These are phyloP conservation scores for Diaporthe ampelina DNA, from an alignment of 2,329 filamentous ascomycete species.

Conservation along the genomic window DNA sequence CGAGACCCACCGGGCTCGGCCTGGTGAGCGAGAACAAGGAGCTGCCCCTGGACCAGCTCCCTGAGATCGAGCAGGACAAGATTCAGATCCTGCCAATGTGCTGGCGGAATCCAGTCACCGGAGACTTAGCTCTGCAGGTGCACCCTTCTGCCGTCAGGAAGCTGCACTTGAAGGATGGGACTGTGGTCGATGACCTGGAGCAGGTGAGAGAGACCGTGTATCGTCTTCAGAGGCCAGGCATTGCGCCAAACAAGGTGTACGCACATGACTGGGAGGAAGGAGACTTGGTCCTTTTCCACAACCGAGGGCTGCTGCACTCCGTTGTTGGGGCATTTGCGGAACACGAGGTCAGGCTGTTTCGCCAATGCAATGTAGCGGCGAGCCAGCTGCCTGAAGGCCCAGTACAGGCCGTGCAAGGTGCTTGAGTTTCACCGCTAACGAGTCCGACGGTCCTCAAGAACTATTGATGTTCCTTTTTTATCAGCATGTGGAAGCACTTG, in stretches of 20 bases:
- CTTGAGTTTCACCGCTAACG: neutral
- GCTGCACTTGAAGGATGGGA: conserved; percentile 76
- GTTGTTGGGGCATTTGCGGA: conserved; percentile 82
- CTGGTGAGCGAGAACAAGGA: conserved; percentile 77
- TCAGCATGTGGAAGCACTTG: too few species aligned
- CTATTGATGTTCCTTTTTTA: neutral
- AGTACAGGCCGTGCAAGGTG: conserved; percentile 41
- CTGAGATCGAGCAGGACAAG: conserved; percentile 72
- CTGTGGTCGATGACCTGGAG: conserved; percentile 76
- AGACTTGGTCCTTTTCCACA: conserved; percentile 84
- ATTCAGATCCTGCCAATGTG: conserved; percentile 82
- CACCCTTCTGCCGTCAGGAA: conserved; percentile 80
- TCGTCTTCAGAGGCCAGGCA: conserved; percentile 78
- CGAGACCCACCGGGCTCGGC: conserved; percentile 78
- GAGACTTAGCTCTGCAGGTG: conserved; percentile 77
- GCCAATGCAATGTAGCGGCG: conserved; percentile 85
- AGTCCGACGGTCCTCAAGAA: too few species aligned
- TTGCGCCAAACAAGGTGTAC: conserved; percentile 77
- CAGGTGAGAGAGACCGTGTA: conserved; percentile 78
- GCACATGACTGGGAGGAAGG: conserved; percentile 83
- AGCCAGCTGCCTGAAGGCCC: conserved; percentile 70
- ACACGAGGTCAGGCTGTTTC: conserved; percentile 80
- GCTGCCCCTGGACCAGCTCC: conserved; percentile 53
- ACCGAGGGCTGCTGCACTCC: conserved; percentile 80
- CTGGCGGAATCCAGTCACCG: conserved; percentile 82